Evolutionary conservation across 1,284 basidiomycete genomes (phyloP).

Genomic region (Ganoderma sp.): DNA sequence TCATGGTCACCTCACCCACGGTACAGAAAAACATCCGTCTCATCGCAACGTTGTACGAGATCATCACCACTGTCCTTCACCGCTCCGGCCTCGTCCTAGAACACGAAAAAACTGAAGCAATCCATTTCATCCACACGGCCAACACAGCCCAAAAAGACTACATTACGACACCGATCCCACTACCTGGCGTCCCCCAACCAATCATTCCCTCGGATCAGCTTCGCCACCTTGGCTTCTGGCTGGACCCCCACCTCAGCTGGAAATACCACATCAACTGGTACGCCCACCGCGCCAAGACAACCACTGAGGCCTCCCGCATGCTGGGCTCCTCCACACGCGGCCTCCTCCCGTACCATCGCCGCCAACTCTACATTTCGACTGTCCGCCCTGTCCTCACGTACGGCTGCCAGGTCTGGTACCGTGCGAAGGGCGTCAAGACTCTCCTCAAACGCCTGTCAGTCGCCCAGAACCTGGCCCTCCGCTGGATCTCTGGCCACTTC

Average conservation of each 20-base stretch:
- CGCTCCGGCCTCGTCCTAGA: slow-evolving; percentile 23
- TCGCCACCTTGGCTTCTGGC: slow-evolving; percentile 9
- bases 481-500: no score
- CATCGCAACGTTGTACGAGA: neutral
- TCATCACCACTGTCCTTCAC: neutral
- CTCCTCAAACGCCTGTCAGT: no score
- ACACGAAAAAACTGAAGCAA: slow-evolving; percentile 21
- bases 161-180: neutral
- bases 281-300: neutral
- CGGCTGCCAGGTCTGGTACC: slow-evolving; percentile 6
- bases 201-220: neutral
- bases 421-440: neutral
- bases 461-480: no score
- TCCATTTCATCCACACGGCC: slow-evolving; percentile 20
- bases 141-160: neutral
- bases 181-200: neutral
- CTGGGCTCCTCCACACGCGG: neutral
- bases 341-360: neutral
- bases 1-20: slow-evolving; percentile 4
- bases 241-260: neutral
- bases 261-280: neutral
- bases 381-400: slow-evolving; percentile 4
- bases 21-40: neutral
- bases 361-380: neutral
- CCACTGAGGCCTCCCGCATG: neutral